phyloP scores from a whole-genome alignment of 2,329 filamentous ascomycete genomes.

The Nothomitra cinnamomea region DNA sequence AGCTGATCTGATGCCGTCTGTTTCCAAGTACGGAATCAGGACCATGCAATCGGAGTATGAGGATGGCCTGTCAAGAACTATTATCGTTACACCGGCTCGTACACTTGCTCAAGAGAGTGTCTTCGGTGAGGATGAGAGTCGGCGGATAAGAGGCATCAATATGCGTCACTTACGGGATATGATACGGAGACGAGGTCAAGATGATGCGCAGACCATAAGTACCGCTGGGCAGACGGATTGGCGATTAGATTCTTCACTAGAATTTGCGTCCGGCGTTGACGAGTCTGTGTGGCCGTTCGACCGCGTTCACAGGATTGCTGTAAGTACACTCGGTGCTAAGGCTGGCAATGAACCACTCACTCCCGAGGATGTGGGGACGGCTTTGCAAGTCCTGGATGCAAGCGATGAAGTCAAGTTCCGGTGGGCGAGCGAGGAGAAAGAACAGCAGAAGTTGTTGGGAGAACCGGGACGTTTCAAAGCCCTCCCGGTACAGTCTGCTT shows the following conservation, averaged over 20 bases:
- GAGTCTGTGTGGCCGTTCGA: conserved; percentile 40
- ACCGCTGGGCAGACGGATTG: background rate
- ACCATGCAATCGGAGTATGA: conserved; percentile 28
- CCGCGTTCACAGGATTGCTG: conserved; percentile 42
- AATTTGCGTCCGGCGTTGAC: conserved; percentile 22
- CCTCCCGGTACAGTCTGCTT: conserved; percentile 15
- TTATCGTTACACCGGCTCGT: conserved; percentile 35
- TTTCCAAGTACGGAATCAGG: conserved; percentile 27
- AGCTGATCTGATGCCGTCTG: conserved; percentile 27
- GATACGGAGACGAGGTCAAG: conserved; percentile 22
- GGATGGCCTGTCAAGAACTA: conserved; percentile 32
- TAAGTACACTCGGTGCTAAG: conserved; percentile 31
- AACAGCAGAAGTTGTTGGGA: conserved; percentile 20
- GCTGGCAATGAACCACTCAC: conserved; percentile 21
- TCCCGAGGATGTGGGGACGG: conserved; percentile 22
- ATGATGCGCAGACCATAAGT: background rate
- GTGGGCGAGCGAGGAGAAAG: conserved; percentile 25
- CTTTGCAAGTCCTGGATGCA: conserved; percentile 24
- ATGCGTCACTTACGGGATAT: conserved; percentile 47
- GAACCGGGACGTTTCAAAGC: conserved; percentile 17
- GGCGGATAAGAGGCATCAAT: conserved; percentile 38
- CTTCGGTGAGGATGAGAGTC: conserved; percentile 31
- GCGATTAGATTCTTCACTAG: conserved; percentile 5
- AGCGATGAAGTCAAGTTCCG: conserved; percentile 31
- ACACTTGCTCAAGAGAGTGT: conserved; percentile 21